Conservation (phyloP, 768 basidiomycete species). For the Floccularia luteovirens region DNA sequence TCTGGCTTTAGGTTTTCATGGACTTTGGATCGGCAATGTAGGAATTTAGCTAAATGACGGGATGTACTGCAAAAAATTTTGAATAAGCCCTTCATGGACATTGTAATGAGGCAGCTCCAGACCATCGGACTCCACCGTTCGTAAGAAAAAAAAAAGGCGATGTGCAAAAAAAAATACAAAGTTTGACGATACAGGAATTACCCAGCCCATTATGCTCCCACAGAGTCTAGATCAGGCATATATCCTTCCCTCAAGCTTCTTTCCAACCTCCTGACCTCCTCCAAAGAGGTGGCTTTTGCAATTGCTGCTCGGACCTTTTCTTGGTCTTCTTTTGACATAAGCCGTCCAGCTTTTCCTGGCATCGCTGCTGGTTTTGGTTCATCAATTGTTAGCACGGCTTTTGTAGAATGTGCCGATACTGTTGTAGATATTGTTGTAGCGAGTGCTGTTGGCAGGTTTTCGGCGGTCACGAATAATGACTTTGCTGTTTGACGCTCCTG, state of each 20-base stretch:
- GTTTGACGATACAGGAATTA: neutral
- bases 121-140: no score
- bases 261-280: conserved; percentile 81
- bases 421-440: conserved; percentile 73
- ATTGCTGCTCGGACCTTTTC: conserved; percentile 84
- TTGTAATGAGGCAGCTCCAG: no score
- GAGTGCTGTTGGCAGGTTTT: conserved; percentile 70
- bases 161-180: neutral
- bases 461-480: conserved; percentile 73
- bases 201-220: conserved; percentile 52
- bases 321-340: conserved; percentile 90
- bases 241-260: conserved; percentile 80
- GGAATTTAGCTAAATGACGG: conserved; percentile 35
- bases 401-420: conserved; percentile 60
- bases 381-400: conserved; percentile 57
- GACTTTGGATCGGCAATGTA: conserved; percentile 58
- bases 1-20: conserved; percentile 57
- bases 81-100: no score
- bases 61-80: neutral
- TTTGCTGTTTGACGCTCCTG: conserved; percentile 78
- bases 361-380: conserved; percentile 61
- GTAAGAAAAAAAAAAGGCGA: no score
- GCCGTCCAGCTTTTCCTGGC: conserved; percentile 67
- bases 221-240: conserved; percentile 68
- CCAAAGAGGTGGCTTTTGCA: conserved; percentile 83